phyloP scores from a whole-genome alignment of 2,329 filamentous ascomycete genomes.

The Colletotrichum sidae region DNA sequence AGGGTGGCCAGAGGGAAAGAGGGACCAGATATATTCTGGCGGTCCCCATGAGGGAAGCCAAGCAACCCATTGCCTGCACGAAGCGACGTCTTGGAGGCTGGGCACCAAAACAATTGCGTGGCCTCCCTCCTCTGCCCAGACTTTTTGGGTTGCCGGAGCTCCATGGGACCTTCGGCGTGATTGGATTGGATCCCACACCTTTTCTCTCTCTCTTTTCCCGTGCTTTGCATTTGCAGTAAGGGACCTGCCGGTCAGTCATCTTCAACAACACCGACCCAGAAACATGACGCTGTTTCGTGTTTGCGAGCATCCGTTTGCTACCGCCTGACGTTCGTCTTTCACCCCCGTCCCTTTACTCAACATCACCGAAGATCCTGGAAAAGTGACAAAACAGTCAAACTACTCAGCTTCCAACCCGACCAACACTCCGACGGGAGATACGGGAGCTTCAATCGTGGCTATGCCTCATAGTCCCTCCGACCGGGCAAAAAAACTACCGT shows the following conservation, averaged over 20 bases:
- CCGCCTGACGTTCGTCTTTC: no score
- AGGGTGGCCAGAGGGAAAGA: background rate
- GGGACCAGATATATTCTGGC: constrained; percentile 31
- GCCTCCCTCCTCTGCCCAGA: constrained; percentile 21
- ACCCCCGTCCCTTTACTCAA: no score
- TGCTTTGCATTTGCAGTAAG: no score
- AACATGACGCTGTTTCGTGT: background rate
- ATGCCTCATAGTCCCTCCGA: no score
- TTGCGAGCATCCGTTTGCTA: background rate
- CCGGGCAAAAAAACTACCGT: background rate
- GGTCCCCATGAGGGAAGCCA: constrained; percentile 22
- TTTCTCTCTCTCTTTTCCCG: background rate
- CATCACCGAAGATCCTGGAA: no score
- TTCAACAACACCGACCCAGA: no score
- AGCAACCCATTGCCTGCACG: constrained; percentile 24
- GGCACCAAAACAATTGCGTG: constrained; percentile 35
- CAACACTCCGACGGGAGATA: no score
- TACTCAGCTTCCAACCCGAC: background rate
- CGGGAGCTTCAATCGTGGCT: no score
- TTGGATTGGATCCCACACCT: background rate
- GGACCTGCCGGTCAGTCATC: no score
- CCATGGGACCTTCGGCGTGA: constrained; percentile 5
- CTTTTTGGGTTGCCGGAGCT: constrained; percentile 13
- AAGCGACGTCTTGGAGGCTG: constrained; percentile 35
- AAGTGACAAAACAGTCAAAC: background rate